Base-by-base conservation (phyloP, 768 basidiomycete species). In the Mrakia frigida region DNA sequence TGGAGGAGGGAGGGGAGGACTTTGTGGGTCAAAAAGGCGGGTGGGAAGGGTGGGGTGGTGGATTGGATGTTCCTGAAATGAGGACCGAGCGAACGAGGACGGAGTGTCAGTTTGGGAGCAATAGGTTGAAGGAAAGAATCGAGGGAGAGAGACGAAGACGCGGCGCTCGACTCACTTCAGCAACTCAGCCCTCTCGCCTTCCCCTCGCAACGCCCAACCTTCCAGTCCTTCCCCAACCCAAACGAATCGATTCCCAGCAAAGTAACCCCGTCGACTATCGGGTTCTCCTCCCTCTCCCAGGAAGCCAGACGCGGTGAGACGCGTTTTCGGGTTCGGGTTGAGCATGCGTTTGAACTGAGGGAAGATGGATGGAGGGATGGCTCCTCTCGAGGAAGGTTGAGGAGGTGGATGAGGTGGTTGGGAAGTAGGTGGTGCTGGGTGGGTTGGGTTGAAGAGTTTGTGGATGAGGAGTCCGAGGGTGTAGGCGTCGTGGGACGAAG, bases 401-500 rank as follows among this genome's bases (percentile, higher is more conserved):
- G 91, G 93, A 0, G 91, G 89, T n/a, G 87, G 88, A 82, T 90
- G 92, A 10, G 90, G 94, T 0, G 89, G 90, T 63, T 88, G 87
- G 10, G 37, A 85, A 85, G 3, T 89, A 91, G 1, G 89, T 86
- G 7, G 87, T 86, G 14, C 91, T 4, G 72, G 90, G n/a, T 88
- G 87, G 0, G 87, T 85, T 1, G 93, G 92, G 83, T 98, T 98
- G 86, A 98, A 98, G 23, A 94, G 86, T 16, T 88, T 84, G 83
- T 94, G 91, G 35, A 96, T 86, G 70, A 98, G 87, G 13, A 98
- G 85, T 25, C 94, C 94, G 13, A 98, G 87, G 1, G 91, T 89
- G 82, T 98, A 98, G 16, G 91, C 88, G 83, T 99, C 97, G 76
- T 90, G 87, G 16, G 88, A 88, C 60, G 90, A 86, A 11, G 90